Evolutionary conservation across 129 eudicot genomes (phyloP), one percentile per base, ranked within the genome.

Genomic region (sunflower (Helianthus annuus)): DNA sequence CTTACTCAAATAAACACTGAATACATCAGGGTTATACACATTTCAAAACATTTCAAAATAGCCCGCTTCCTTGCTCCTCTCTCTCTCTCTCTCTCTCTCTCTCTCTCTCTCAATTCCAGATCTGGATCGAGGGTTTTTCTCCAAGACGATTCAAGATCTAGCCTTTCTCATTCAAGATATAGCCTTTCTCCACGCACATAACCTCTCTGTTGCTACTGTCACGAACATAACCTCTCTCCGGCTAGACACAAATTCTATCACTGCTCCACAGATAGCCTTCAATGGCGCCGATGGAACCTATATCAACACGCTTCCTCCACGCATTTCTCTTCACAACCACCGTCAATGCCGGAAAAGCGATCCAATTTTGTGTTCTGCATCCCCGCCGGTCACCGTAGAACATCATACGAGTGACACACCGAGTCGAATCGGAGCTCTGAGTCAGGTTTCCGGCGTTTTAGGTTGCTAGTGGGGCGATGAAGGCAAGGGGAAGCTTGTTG

Each of bases 401-500:
- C 80, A 75, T 39, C 67, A 70, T 42, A 19, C 70, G 3, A 79
- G 29, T 19, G 78, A 80, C 5, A 73, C 71, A 11, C 69, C 72
- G 79, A 82, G 74, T 70, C 87, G 97, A 51, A 88, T 94, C 36
- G 92, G 48, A 11, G 75, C 82, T 12, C 81, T 94, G 78, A 85
- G 91, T 81, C 96, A 87, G 62, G 98, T 94, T 0, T 90, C 98
- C 1, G 98, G 86, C 2, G 98, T 94, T 44, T 79, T 94, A 48
- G 98, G 98, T 2, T 86, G 96, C 27, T 97, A 94, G 56, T 94
- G 97, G 98, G 98, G 98, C 4, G 98, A 94, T 70, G 98, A 94
- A 83, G 98, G 98, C 58, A 94, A 94, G 58, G 98, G 98, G 15
- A 94, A 94, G 68, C 93, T 94, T 48, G 97, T 94, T 38, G 98